Evolutionary conservation across 108 stramenopile species (phyloP), one percentile per base, ranked within the genome.

Genomic region (Mediolabrus comicus): DNA sequence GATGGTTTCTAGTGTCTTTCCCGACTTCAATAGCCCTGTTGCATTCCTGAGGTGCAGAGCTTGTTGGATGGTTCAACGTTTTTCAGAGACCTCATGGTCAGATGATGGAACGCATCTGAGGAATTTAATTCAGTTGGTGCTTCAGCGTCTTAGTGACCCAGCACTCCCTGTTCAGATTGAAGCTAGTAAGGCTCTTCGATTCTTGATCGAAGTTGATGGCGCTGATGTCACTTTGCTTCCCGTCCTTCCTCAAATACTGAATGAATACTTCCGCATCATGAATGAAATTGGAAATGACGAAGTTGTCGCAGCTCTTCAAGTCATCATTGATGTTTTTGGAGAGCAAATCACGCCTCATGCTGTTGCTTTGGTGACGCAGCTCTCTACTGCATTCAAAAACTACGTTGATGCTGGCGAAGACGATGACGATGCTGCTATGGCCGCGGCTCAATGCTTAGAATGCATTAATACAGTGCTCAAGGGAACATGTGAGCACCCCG

Each of bases 241-340:
- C 11, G 92, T 95, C 14, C 82, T 98, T 7, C 95, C 95, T 35
- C 89, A 95, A 41, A 80, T 98, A 34, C 81, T 98, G 75, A 94
- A 90, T 39, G 94, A 96, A 72, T 98, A 97, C 72, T 98, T 98
- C 87, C 83, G 95, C 53, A 97, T 98, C 75, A 97, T 98, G 97
- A 91, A 92, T 62, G 96, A 96, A 77, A 96, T 97, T 67, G 96
- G 96, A 17, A 95, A 95, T 54, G 98, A 98, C 65, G 92, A 95
- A 78, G 97, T 98, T 24, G 94, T 98, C 2, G 83, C 88, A 34
- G 95, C 96, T 6, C 81, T 98, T 46, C 93, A 98, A 64, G 91
- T 93, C 7, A 89, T 98, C 36, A 84, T 98, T 58, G 96, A 96
- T 49, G 89, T 86, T 54, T 98, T 93, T 80, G 95, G 95, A 11